Evolutionary conservation across 2,329 filamentous ascomycete species (phyloP).

Genomic region (Fusarium austroafricanum): DNA sequence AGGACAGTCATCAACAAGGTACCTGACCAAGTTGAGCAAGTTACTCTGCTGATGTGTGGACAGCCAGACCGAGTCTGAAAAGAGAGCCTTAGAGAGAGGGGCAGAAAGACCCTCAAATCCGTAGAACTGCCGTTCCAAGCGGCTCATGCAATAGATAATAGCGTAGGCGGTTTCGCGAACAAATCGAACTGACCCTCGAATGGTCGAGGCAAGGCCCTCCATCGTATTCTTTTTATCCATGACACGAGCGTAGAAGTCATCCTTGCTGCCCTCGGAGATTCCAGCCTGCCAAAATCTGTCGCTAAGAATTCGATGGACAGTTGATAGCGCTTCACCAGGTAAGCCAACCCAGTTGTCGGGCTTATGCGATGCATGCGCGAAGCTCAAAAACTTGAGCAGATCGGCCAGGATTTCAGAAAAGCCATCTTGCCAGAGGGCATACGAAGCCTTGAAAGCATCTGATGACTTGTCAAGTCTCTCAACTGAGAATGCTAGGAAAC

Average conservation of each 20-base stretch:
- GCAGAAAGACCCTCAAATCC: conserved; percentile 85
- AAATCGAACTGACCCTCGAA: conserved; percentile 87
- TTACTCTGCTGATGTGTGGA: conserved; percentile 95
- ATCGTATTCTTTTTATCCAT: conserved; percentile 88
- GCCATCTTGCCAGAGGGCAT: conserved; percentile 84
- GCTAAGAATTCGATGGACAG: conserved; percentile 86
- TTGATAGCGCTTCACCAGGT: conserved; percentile 77
- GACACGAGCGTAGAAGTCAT: conserved; percentile 95
- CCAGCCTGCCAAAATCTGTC: conserved; percentile 99
- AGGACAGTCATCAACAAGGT: conserved; percentile 92
- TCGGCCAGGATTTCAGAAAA: conserved; percentile 87
- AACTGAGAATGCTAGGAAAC: conserved; percentile 90
- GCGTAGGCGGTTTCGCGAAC: conserved; percentile 95
- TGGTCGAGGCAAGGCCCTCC: conserved; percentile 93
- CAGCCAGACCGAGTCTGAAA: conserved; percentile 82
- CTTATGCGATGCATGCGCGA: conserved; percentile 93
- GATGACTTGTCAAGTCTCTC: conserved; percentile 85
- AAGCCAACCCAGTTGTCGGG: conserved; percentile 84
- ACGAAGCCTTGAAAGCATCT: conserved; percentile 78
- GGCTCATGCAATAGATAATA: conserved; percentile 92
- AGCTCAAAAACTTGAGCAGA: conserved; percentile 84
- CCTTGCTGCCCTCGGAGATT: conserved; percentile 94
- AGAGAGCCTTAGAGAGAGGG: conserved; percentile 85
- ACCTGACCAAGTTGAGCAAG: conserved; percentile 87
- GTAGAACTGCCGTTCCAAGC: conserved; percentile 89